phyloP scores from a whole-genome alignment of 345 rosid species.

The Nephelium lappaceum region DNA sequence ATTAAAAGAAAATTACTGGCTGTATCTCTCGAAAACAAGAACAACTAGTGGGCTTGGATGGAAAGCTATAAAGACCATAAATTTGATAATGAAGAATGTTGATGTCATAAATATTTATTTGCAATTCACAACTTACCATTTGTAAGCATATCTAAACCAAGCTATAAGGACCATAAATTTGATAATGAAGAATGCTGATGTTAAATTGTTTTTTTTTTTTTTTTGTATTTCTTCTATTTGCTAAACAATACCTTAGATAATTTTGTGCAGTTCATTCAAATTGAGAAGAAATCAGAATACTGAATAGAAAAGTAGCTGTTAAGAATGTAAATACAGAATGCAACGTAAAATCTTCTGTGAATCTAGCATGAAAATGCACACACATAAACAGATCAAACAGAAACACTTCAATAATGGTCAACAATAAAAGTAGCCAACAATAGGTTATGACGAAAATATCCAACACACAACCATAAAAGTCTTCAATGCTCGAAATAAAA shows the following conservation, averaged over 20 bases:
- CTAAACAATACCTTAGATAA: not conserved
- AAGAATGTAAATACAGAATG: not conserved
- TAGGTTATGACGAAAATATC: too few species aligned
- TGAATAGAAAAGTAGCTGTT: not conserved
- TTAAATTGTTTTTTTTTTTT: not conserved
- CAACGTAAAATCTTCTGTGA: not conserved
- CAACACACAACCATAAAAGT: too few species aligned
- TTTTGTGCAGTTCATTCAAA: not conserved
- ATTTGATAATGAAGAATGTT: too few species aligned
- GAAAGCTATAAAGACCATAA: too few species aligned
- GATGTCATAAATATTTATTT: too few species aligned
- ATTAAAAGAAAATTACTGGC: constrained; percentile 41
- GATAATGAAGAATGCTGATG: not conserved
- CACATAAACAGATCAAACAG: not conserved
- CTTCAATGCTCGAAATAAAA: too few species aligned
- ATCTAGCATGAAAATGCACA: not conserved
- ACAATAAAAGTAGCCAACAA: too few species aligned
- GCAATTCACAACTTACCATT: not conserved
- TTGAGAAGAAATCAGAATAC: not conserved
- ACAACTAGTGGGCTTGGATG: constrained; percentile 86
- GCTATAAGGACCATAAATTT: too few species aligned
- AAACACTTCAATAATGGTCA: not conserved
- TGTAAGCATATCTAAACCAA: not conserved
- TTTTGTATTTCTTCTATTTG: not conserved
- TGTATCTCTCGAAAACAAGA: constrained; percentile 82